Base-by-base conservation (phyloP, 257 asterid genomes). In the Solanum lycopersicoides region DNA sequence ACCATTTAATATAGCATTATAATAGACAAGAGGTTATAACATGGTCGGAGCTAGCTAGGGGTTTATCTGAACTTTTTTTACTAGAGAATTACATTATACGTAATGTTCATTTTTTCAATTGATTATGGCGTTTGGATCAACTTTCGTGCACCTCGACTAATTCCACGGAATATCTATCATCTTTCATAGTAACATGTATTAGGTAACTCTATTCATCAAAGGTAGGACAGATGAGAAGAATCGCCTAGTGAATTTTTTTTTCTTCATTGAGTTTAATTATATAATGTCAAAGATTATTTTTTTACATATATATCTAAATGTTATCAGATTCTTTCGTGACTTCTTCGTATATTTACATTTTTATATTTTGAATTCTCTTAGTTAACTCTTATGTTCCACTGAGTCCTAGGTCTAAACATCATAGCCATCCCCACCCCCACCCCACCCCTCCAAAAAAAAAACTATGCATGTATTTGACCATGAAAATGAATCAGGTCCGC, bases 91-190 rank as follows among this genome's bases (percentile, higher is more conserved):
- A 28, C 2, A 11, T 23, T n/a, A n/a, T 65, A 12, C 3, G 30
- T 50, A 5, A 15, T 0, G 60, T 0, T 7, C 3, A 50, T 3
- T 15, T 50, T 50, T 50, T 15, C 0, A 50, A 50, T 50, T 50
- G 21, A 2, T 50, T 7, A 3, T 50, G 9, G 0, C 15, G 3
- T 2, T 15, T 5, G 9, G 3, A 0, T 15, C 9, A 50, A 1
- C 3, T 50, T 50, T 50, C 3, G 9, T 50, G 3, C 3, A 50
- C 0, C 9, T 50, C 9, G 9, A 15, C 9, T 50, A 50, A 50
- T 50, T 50, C 0, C 0, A 50, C 9, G 1, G 1, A 21, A 50
- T 50, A 50, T 1, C 0, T 50, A 15, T 50, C 60, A 15, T 3
- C 21, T 50, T 21, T 50, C 60, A 50, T 15, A 5, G 60, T 50